These are phyloP conservation scores for Verticillium alfalfae DNA, from an alignment of 2,329 filamentous ascomycete species.

Conservation along the genomic window DNA sequence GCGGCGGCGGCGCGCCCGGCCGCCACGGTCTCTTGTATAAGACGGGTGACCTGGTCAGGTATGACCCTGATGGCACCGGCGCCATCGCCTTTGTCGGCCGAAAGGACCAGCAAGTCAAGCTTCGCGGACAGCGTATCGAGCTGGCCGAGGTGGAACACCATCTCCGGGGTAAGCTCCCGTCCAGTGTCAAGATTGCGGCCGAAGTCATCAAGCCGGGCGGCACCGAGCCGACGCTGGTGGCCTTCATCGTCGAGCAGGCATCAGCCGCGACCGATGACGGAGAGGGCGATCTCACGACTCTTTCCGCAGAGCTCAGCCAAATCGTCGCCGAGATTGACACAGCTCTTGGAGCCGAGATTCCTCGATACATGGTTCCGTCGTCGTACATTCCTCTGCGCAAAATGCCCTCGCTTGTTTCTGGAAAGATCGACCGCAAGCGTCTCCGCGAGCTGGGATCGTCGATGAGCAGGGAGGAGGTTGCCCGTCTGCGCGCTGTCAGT, in stretches of 20 bases:
- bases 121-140: constrained; percentile 61
- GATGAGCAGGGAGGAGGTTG: constrained; percentile 33
- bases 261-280: constrained; percentile 14
- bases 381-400: constrained; percentile 36
- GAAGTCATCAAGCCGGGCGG: constrained; percentile 43
- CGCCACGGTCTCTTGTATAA: constrained; percentile 46
- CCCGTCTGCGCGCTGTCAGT: constrained; percentile 21
- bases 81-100: constrained; percentile 54
- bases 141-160: constrained; percentile 48
- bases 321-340: constrained; percentile 23
- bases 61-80: constrained; percentile 46
- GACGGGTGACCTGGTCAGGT: constrained; percentile 54
- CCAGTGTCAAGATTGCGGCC: constrained; percentile 35
- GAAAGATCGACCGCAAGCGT: constrained; percentile 43
- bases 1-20: constrained; percentile 26
- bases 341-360: constrained; percentile 26
- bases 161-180: constrained; percentile 36
- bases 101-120: constrained; percentile 64
- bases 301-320: constrained; percentile 23
- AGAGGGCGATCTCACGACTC: constrained; percentile 16
- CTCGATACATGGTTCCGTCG: constrained; percentile 42
- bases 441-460: constrained; percentile 37
- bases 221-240: constrained; percentile 38
- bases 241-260: constrained; percentile 32
- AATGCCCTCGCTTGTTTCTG: constrained; percentile 42